Conservation (phyloP, 129 eudicot genomes). For the Centrapalus pauciflorus region DNA sequence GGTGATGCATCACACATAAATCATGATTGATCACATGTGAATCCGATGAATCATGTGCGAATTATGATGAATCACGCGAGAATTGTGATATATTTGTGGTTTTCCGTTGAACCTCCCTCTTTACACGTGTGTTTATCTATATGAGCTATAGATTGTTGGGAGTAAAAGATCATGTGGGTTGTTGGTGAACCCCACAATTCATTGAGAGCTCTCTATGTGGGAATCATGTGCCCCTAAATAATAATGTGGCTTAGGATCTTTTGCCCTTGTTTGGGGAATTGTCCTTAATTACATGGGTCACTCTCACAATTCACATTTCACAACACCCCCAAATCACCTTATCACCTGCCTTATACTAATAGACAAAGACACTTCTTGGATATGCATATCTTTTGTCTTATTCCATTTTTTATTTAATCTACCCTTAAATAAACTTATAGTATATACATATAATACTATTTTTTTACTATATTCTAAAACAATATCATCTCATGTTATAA, state of each 20-base stretch:
- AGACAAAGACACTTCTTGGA: constrained; percentile 29
- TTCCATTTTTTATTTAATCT: not conserved
- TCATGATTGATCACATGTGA: no score
- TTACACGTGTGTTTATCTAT: no score
- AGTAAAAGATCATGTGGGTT: constrained; percentile 21
- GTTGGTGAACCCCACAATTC: constrained; percentile 30
- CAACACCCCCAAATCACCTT: constrained; percentile 23
- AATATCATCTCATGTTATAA: no score
- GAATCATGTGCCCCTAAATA: constrained; percentile 29
- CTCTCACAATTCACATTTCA: constrained; percentile 26
- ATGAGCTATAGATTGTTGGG: constrained; percentile 16
- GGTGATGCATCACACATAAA: no score
- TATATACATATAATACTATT: no score
- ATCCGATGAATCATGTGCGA: no score
- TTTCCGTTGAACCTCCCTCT: no score
- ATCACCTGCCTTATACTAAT: constrained; percentile 29
- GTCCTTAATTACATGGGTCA: constrained; percentile 23
- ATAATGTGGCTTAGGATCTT: constrained; percentile 10
- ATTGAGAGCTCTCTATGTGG: constrained; percentile 2
- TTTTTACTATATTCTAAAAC: no score
- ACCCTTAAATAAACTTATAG: not conserved
- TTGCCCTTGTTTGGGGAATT: constrained; percentile 25
- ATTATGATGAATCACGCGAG: no score
- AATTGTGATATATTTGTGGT: no score
- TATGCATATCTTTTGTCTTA: constrained; percentile 16